Evolutionary conservation across 257 asterid genomes (phyloP).

Genomic region (Cruciata laevipes): DNA sequence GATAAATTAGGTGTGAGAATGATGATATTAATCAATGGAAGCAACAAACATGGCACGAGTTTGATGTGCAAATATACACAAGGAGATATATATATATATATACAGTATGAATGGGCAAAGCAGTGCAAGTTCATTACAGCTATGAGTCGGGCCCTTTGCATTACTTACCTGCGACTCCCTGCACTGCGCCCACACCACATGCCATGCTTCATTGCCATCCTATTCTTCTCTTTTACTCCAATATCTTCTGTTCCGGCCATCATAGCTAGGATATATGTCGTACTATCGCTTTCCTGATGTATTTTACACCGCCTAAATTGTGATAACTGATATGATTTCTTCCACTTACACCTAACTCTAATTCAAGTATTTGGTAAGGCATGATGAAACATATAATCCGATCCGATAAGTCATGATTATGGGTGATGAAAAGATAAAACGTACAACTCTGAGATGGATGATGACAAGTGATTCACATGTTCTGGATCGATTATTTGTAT

Average conservation of each 20-base stretch:
- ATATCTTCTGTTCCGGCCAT: too few species aligned
- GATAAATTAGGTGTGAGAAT: background rate
- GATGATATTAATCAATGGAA: background rate
- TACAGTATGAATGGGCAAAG: background rate
- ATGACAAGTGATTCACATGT: background rate
- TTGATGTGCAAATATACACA: background rate
- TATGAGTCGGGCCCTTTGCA: slow-evolving; percentile 21
- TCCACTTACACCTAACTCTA: too few species aligned
- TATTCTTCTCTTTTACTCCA: background rate
- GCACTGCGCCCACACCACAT: slow-evolving; percentile 44
- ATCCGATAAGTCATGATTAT: background rate
- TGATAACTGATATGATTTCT: too few species aligned
- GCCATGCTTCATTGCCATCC: slow-evolving; percentile 19
- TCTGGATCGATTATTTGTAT: background rate
- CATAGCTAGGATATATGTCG: too few species aligned
- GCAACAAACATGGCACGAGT: background rate
- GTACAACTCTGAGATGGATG: background rate
- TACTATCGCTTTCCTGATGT: too few species aligned
- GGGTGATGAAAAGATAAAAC: background rate
- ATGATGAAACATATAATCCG: too few species aligned
- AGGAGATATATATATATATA: background rate
- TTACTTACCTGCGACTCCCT: slow-evolving; percentile 16
- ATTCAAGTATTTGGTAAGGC: too few species aligned
- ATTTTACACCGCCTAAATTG: too few species aligned
- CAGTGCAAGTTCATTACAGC: slow-evolving; percentile 7